Percentiles rank a stretch among this genome's conserved stretches.
phyloP scores from a whole-genome alignment of 179 eudicot species.

The Heliamphora pulchella region DNA sequence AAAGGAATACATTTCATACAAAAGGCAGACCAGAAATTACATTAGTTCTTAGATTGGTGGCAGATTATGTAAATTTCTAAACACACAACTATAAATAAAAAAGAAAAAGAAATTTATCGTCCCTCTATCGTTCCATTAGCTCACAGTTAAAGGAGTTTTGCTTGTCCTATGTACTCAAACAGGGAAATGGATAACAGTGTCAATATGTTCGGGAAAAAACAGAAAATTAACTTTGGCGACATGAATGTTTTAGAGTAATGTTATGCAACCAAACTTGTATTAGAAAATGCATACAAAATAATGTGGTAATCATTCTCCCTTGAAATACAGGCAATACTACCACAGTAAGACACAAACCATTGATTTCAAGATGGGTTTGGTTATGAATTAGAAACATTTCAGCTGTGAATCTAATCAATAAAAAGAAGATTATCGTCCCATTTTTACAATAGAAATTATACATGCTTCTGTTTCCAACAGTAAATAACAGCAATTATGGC shows the following conservation, averaged over 20 bases:
- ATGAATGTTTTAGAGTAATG: not conserved
- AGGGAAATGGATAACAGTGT: not conserved
- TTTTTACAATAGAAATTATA: not conserved
- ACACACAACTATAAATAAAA: too few species aligned
- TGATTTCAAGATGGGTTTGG: constrained; percentile 4
- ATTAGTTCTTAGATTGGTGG: not conserved
- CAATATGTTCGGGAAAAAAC: not conserved
- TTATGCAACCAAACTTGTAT: not conserved
- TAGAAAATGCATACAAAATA: not conserved
- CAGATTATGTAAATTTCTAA: not conserved
- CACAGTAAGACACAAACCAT: not conserved
- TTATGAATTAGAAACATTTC: not conserved
- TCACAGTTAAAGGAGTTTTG: not conserved
- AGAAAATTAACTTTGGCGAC: not conserved
- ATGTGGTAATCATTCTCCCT: not conserved
- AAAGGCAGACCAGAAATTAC: constrained; percentile 6
- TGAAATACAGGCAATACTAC: not conserved
- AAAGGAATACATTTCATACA: not conserved
- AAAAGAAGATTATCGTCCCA: not conserved
- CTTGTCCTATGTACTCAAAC: not conserved
- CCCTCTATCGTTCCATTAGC: not conserved
- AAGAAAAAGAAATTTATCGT: not conserved
- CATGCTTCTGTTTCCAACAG: not conserved
- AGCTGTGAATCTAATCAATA: not conserved
- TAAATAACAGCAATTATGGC: not conserved